Evolutionary conservation across 1,284 basidiomycete species (phyloP).

Genomic region (Sporisorium graminicola): DNA sequence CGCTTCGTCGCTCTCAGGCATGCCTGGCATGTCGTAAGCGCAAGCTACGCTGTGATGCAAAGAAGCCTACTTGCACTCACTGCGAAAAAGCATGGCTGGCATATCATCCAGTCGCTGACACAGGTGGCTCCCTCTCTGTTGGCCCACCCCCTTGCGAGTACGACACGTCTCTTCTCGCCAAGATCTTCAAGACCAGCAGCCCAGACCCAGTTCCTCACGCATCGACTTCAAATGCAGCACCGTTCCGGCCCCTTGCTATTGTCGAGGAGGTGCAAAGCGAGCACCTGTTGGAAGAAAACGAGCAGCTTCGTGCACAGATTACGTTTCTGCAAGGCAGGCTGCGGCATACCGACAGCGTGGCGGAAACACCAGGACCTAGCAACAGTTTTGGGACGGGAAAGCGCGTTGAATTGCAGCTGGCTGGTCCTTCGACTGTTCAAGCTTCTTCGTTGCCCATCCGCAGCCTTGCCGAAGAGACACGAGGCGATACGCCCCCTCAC

Average conservation of each 20-base stretch:
- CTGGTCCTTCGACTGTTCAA: not conserved
- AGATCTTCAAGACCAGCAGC: constrained; percentile 31
- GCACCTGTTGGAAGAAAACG: constrained; percentile 12
- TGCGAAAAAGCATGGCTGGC: constrained; percentile 40
- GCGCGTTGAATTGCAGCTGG: not conserved
- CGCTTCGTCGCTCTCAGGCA: constrained; percentile 38
- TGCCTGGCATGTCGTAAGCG: constrained; percentile 42
- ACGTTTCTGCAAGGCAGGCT: constrained; percentile 12
- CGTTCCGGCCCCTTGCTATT: not conserved
- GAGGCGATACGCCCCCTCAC: not conserved
- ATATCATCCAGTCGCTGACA: constrained; percentile 16
- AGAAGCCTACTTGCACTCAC: constrained; percentile 41
- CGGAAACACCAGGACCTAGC: not conserved
- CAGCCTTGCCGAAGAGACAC: not conserved
- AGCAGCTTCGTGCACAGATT: constrained; percentile 29
- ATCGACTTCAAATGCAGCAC: constrained; percentile 1
- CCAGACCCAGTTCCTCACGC: constrained; percentile 4
- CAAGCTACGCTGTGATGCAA: constrained; percentile 43
- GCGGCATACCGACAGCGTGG: not conserved
- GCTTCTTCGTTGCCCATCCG: constrained; percentile 4
- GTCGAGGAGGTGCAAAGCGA: not conserved
- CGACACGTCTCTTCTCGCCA: constrained; percentile 33
- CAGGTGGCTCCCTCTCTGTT: not conserved
- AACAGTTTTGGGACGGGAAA: not conserved
- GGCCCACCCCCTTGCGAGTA: constrained; percentile 38